phyloP scores from a whole-genome alignment of 495 filamentous ascomycete species.

The Neurospora sublineolata region DNA sequence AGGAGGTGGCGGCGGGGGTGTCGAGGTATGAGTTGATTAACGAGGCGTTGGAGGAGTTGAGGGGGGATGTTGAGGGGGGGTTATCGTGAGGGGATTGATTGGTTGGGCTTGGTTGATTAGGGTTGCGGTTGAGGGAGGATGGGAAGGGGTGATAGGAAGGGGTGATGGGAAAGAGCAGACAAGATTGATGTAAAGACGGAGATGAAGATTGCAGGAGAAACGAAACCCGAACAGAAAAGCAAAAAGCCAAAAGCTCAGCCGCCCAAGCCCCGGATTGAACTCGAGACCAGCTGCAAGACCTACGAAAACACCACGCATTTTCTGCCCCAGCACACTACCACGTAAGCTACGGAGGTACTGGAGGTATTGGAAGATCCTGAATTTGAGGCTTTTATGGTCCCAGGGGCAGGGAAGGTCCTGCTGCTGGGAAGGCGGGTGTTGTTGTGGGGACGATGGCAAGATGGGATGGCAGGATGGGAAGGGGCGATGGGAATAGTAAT shows the following conservation, averaged over 20 bases:
- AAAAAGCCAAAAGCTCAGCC: neutral
- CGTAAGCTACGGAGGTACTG: neutral
- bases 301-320: neutral
- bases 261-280: neutral
- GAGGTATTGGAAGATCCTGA: neutral
- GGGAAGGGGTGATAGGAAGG: neutral
- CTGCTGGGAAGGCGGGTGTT: neutral
- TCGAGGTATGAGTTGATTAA: conserved; percentile 13
- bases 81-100: conserved; percentile 1
- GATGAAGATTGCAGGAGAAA: neutral
- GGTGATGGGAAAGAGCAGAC: neutral
- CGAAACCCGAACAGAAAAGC: neutral
- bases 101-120: neutral
- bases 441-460: neutral
- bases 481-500: neutral
- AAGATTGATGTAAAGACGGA: neutral
- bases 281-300: neutral
- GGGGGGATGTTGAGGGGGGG: neutral
- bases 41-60: conserved; percentile 7
- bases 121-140: neutral
- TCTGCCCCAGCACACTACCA: neutral
- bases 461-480: neutral
- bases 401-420: neutral
- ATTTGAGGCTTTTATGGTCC: neutral
- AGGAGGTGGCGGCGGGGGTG: conserved; percentile 2